These are phyloP conservation scores for Plectosphaerella cucumerina DNA, from an alignment of 2,329 filamentous ascomycete genomes.

Conservation along the genomic window DNA sequence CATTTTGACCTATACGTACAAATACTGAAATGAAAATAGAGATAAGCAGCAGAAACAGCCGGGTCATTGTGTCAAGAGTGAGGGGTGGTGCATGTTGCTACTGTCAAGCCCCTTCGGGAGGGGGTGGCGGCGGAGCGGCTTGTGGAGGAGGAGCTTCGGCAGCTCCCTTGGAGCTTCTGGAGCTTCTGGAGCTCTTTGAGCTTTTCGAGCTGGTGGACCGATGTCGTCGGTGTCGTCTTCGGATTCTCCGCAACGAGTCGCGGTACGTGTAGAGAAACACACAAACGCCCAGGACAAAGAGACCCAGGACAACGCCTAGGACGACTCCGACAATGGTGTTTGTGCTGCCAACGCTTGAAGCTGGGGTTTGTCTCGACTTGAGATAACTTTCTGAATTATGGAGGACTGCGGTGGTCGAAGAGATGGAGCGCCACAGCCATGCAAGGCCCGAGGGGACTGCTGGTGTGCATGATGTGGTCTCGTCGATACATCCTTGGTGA, in stretches of 20 bases:
- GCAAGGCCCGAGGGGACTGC: not conserved
- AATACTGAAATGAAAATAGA: no score
- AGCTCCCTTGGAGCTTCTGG: slow-evolving; percentile 24
- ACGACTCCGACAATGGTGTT: slow-evolving; percentile 39
- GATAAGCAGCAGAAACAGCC: no score
- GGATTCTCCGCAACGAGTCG: slow-evolving; percentile 26
- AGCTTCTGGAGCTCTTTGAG: slow-evolving; percentile 30
- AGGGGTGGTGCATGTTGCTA: no score
- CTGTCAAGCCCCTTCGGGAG: no score
- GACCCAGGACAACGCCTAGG: slow-evolving; percentile 34
- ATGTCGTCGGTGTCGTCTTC: slow-evolving; percentile 14
- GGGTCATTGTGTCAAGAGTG: no score
- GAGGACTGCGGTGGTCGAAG: not conserved
- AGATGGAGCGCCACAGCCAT: not conserved
- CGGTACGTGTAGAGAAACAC: slow-evolving; percentile 37
- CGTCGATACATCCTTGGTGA: not conserved
- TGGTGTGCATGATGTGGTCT: not conserved
- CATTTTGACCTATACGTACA: no score
- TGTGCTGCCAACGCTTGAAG: slow-evolving; percentile 18
- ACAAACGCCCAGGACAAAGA: slow-evolving; percentile 30
- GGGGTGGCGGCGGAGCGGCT: no score
- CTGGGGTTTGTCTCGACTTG: not conserved
- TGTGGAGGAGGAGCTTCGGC: slow-evolving; percentile 1
- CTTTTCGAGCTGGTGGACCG: slow-evolving; percentile 25
- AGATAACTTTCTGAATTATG: not conserved